Evolutionary conservation across 306 rosid species (phyloP), one percentile per base, ranked within the genome.

Genomic region (Sicyos edulis): DNA sequence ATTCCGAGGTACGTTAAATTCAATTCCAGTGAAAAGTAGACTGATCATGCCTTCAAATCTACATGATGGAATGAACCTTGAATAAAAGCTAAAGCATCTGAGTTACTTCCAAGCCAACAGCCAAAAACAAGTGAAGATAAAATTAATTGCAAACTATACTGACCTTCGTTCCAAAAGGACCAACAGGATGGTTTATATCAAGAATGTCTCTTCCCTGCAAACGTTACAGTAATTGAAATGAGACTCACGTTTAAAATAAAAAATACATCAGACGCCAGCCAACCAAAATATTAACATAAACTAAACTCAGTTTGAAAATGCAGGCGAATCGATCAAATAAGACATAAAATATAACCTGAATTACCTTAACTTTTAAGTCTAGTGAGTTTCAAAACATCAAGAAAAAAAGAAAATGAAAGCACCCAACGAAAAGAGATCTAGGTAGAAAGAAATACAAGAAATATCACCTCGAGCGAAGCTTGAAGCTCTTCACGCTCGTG

Each of bases 401-500:
- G 10, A 73, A 49, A 3, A 12, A 5, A 8, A 11, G n/a, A 5
- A 15, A 12, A 21, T 0, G 2, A 16, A 57, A 72, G 16, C 11
- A 17, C 37, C 21, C 17, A 59, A 15, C 11, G 29, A 2, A 49
- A 49, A 72, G 47, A 72, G 47, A 64, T 17, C 19, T 17, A 22
- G 32, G 21, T 17, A 26, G 12, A 12, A 45, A 10, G 7, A 49
- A 54, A 78, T 4, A 4, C 13, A 45, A 10, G 7, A 49, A 54
- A 78, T 4, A 4, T 17, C 45, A 77, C 87, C 85, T 81, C 71
- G 45, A 84, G 83, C 55, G 88, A 82, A 70, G 99, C 96, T 66
- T 83, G 87, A 80, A 88, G 80, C 86, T 93, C 97, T 86, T 93
- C 96, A 4, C 87, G 97, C 84, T 93, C 97, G 79, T 91, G 95